Base-by-base conservation (phyloP, 805 yeast species). In the Wickerhamiella shivajii region DNA sequence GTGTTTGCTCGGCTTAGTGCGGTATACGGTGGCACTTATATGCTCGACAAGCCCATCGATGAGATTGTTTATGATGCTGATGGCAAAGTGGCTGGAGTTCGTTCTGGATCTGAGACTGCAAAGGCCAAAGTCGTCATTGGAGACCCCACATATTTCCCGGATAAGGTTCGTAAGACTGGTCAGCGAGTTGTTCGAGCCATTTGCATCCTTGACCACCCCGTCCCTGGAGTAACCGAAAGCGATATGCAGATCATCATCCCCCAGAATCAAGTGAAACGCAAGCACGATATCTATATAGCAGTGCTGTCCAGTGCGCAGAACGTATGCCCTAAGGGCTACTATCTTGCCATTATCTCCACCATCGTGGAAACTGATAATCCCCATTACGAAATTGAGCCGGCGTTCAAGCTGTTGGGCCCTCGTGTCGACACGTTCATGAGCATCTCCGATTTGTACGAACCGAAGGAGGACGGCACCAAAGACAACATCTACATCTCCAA, bases 1-100 rank as follows among this genome's bases (percentile, higher is more conserved):
- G 98, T 96, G 6, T 90, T 90, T 63, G 96, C 97, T 8, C 71
- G 98, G 55, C 70, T 90, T 41, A 76, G 93, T 33, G 98, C 98
- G 17, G 87, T 90, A 44, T 84, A 90, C 52, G 98, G 98, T 43
- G 98, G 98, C 50, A 87, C 97, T 13, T 90, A 84, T 55, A 90
- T 90, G 98, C 70, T 90, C 52, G 94, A 84, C 54, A 87, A 93
- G 20, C 95, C 96, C 30, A 74, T 90, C 42, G 93, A 90, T 40
- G 93, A 87, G 59, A 68, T 85, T 13, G 64, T 79, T 32, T 85
- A 75, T 56, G 72, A 67, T 34, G 76, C 69, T 10, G 71, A 68
- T 18, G 80, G 76, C 13, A 77, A 72, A 51, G 83, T 84, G 45
- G 63, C 64, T 19, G 96, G 97, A 38, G 93, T 90, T 29, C 73